These are phyloP conservation scores for Aurinia saxatilis DNA, from an alignment of 345 rosid species.

Conservation along the genomic window DNA sequence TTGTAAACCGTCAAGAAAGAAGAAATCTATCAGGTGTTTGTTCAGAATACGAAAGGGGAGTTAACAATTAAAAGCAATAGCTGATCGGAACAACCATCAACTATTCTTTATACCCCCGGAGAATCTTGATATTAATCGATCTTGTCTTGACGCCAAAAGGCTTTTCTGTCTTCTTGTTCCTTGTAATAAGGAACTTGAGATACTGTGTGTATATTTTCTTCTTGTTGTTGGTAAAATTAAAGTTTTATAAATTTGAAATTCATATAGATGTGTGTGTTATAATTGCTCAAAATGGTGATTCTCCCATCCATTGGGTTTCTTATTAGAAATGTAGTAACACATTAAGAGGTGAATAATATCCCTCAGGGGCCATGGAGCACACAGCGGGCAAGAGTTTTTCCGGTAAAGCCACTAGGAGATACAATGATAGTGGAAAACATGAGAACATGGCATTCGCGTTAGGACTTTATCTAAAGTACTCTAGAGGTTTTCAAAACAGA, in stretches of 20 bases:
- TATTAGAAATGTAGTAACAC: too few species aligned
- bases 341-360: too few species aligned
- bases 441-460: neutral
- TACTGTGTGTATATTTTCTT: neutral
- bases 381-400: neutral
- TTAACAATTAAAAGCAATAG: neutral
- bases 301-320: neutral
- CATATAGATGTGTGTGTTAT: neutral
- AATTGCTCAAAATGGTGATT: neutral
- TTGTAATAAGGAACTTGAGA: neutral
- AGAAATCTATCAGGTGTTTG: neutral
- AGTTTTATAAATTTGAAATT: neutral
- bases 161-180: neutral
- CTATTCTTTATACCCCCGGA: neutral
- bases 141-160: constrained; percentile 12
- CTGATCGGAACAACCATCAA: neutral
- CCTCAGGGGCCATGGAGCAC: neutral
- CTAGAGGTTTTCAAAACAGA: neutral
- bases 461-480: neutral
- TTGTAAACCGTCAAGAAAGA: neutral
- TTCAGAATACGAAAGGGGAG: neutral
- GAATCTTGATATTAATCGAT: neutral
- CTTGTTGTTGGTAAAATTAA: neutral
- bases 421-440: neutral
- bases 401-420: neutral